phyloP scores from a whole-genome alignment of 2,329 filamentous ascomycete species.

The Colletotrichum caudatum region DNA sequence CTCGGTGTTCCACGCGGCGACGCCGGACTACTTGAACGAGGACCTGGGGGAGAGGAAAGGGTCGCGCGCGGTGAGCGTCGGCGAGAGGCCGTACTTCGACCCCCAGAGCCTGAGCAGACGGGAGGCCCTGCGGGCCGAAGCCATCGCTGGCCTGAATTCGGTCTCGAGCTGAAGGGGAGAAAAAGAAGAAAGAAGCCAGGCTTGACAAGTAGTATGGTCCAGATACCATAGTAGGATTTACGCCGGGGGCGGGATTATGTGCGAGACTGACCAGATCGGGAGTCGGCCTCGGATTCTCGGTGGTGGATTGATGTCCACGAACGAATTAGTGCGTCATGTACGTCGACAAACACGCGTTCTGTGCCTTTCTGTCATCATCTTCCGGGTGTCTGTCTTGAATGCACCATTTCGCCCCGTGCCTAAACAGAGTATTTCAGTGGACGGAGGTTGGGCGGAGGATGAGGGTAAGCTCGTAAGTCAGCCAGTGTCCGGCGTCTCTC shows the following conservation, averaged over 20 bases:
- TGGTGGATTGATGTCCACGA: background rate
- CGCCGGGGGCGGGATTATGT: too few relatives aligned
- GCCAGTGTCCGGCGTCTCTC: too few relatives aligned
- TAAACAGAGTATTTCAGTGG: background rate
- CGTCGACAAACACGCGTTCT: background rate
- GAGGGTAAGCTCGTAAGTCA: background rate
- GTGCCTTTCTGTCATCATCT: background rate
- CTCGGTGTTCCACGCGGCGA: constrained; percentile 67
- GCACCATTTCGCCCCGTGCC: background rate
- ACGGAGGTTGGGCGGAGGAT: background rate
- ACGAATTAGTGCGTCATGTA: background rate
- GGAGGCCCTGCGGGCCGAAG: constrained; percentile 38
- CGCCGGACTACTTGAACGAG: constrained; percentile 61
- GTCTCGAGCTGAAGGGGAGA: background rate
- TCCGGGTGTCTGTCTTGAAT: background rate
- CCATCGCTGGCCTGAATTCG: constrained; percentile 4
- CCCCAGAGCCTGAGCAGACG: constrained; percentile 52
- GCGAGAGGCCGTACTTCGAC: constrained; percentile 67
- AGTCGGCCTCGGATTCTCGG: background rate
- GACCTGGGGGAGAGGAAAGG: constrained; percentile 61
- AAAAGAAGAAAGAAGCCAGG: too few relatives aligned
- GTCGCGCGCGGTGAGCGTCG: constrained; percentile 63
- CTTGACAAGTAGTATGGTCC: background rate
- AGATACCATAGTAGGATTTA: background rate
- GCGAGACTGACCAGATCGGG: background rate